Percentiles rank a stretch among this genome's conserved stretches.
Conservation (phyloP, 345 rosid genomes). For the Chamaenerion angustifolium region DNA sequence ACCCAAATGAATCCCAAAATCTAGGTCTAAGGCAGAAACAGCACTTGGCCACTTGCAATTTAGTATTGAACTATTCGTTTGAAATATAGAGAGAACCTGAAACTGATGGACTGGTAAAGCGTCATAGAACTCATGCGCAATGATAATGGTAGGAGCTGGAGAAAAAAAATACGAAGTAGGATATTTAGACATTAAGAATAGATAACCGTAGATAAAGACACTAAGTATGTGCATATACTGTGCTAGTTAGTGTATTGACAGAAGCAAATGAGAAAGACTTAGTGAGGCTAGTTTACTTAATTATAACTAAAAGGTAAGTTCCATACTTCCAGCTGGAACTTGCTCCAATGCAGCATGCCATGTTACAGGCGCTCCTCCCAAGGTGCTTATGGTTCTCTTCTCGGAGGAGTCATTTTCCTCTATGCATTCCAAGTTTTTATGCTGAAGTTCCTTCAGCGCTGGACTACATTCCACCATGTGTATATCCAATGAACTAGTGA, state of each 20-base stretch:
- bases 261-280: no score
- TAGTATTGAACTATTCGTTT: no score
- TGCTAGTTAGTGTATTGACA: no score
- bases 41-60: neutral
- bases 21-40: neutral
- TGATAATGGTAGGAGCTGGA: constrained; percentile 68
- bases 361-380: constrained; percentile 54
- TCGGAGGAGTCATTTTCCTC: constrained; percentile 24
- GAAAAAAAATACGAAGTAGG: constrained; percentile 9
- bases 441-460: constrained; percentile 57
- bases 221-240: neutral
- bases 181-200: neutral
- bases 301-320: constrained; percentile 11
- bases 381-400: constrained; percentile 29
- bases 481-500: constrained; percentile 65
- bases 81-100: constrained; percentile 43
- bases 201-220: constrained; percentile 1
- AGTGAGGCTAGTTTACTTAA: neutral
- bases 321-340: constrained; percentile 77
- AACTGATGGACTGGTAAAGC: constrained; percentile 93
- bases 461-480: constrained; percentile 94
- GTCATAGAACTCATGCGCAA: constrained; percentile 92
- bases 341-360: constrained; percentile 76
- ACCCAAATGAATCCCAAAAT: no score
- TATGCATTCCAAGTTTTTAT: constrained; percentile 43